Percentiles rank a stretch among this genome's conserved stretches.
Conservation (phyloP, 371 early-diverging fungal species). For the Mortierella sp. region DNA sequence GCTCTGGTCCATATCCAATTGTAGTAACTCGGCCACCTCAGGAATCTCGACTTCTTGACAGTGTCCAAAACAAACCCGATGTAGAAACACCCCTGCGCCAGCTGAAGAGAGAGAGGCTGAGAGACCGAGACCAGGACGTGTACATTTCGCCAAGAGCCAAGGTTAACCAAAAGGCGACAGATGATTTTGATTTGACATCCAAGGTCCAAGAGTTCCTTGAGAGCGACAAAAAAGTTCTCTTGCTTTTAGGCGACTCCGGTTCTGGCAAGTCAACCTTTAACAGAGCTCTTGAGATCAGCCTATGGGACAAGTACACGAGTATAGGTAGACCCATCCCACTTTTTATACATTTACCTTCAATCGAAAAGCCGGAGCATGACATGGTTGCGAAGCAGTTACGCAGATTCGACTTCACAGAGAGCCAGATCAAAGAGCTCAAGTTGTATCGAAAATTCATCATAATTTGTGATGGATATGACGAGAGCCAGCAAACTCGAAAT, state of each 20-base stretch:
- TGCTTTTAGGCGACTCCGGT: slow-evolving; percentile 23
- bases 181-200: not conserved
- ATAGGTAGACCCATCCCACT: slow-evolving; percentile 11
- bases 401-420: slow-evolving; percentile 2
- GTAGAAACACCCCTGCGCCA: not conserved
- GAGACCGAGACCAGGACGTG: not conserved
- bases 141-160: slow-evolving; percentile 16
- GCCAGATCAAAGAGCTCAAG: slow-evolving; percentile 5
- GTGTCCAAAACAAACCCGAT: slow-evolving; percentile 3
- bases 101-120: slow-evolving; percentile 1
- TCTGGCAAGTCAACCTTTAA: slow-evolving; percentile 24
- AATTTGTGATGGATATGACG: slow-evolving; percentile 1
- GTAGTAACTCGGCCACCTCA: not conserved
- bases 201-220: slow-evolving; percentile 13
- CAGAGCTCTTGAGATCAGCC: slow-evolving; percentile 4
- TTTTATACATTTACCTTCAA: slow-evolving; percentile 11
- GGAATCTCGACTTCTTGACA: not conserved
- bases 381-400: slow-evolving; percentile 17
- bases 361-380: slow-evolving; percentile 10
- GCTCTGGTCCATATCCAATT: too few species aligned
- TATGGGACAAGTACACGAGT: slow-evolving; percentile 17
- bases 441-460: slow-evolving; percentile 11
- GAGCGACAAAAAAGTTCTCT: slow-evolving; percentile 7
- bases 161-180: slow-evolving; percentile 1
- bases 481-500: slow-evolving; percentile 7